Evolutionary conservation across 352 stramenopile species (phyloP).

Genomic region (Phytopythium mirpurense): DNA sequence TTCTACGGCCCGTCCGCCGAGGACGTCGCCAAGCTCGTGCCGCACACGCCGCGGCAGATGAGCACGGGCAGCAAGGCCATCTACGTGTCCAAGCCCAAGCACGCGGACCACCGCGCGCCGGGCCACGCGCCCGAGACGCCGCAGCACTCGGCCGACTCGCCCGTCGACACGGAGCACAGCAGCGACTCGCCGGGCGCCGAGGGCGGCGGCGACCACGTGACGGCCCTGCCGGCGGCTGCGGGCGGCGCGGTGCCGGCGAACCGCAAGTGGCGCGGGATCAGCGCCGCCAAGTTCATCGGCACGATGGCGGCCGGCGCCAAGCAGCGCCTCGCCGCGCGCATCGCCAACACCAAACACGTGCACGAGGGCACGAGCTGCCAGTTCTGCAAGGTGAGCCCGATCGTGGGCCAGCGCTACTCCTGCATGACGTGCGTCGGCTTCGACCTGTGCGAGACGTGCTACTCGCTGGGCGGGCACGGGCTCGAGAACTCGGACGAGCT

Average conservation of each 20-base stretch:
- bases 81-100: constrained; percentile 66
- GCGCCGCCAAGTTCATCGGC: constrained; percentile 63
- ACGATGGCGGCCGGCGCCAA: constrained; percentile 65
- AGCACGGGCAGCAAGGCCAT: constrained; percentile 54
- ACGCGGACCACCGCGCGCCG: constrained; percentile 11
- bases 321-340: constrained; percentile 61
- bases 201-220: constrained; percentile 9
- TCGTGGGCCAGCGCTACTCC: constrained; percentile 69
- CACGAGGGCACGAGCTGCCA: constrained; percentile 77
- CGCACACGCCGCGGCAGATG: constrained; percentile 48
- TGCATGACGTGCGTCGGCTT: constrained; percentile 78
- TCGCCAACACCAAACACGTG: constrained; percentile 59
- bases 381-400: constrained; percentile 74
- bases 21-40: constrained; percentile 65
- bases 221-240: constrained; percentile 8
- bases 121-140: constrained; percentile 17
- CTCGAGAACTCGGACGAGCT: constrained; percentile 84
- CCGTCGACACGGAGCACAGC: constrained; percentile 23
- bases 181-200: constrained; percentile 17
- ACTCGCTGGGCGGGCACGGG: constrained; percentile 74
- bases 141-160: constrained; percentile 18
- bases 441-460: constrained; percentile 79
- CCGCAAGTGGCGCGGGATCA: constrained; percentile 54
- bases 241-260: constrained; percentile 9
- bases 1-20: constrained; percentile 63